These are phyloP conservation scores for Penicillium simplicissimum DNA, from an alignment of 495 filamentous ascomycete genomes.

Conservation along the genomic window DNA sequence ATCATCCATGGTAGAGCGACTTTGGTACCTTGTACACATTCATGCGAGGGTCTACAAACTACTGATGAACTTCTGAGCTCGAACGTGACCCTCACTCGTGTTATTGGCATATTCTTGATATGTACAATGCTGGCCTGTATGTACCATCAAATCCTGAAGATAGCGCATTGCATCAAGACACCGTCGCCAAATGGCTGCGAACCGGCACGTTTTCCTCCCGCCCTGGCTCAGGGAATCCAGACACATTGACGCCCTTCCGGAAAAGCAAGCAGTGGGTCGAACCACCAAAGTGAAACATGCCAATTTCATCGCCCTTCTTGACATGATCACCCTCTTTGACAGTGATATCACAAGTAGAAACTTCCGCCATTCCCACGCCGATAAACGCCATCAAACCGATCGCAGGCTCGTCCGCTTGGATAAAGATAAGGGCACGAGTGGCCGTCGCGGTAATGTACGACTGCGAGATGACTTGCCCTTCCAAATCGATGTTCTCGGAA, in stretches of 20 bases:
- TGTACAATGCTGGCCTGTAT: not conserved
- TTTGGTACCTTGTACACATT: no score
- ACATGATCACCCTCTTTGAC: constrained; percentile 61
- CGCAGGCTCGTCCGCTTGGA: constrained; percentile 65
- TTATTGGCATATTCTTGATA: not conserved
- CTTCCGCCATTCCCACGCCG: constrained; percentile 70
- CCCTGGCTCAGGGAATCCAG: constrained; percentile 52
- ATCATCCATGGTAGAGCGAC: no score
- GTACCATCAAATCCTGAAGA: not conserved
- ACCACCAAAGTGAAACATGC: constrained; percentile 77
- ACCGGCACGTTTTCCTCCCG: constrained; percentile 59
- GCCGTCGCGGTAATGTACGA: constrained; percentile 58
- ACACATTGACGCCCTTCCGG: constrained; percentile 29
- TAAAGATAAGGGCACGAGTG: constrained; percentile 65
- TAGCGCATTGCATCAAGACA: not conserved
- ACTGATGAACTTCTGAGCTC: not conserved
- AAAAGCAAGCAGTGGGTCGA: constrained; percentile 66
- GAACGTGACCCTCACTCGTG: not conserved
- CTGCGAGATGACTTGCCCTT: constrained; percentile 64
- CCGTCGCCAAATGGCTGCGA: constrained; percentile 45
- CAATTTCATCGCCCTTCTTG: constrained; percentile 64
- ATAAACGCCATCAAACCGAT: constrained; percentile 69
- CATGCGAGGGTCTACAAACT: no score
- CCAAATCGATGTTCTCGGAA: constrained; percentile 55
- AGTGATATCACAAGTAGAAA: constrained; percentile 67